phyloP scores from a whole-genome alignment of 495 filamentous ascomycete species.

The Xylaria sp. region DNA sequence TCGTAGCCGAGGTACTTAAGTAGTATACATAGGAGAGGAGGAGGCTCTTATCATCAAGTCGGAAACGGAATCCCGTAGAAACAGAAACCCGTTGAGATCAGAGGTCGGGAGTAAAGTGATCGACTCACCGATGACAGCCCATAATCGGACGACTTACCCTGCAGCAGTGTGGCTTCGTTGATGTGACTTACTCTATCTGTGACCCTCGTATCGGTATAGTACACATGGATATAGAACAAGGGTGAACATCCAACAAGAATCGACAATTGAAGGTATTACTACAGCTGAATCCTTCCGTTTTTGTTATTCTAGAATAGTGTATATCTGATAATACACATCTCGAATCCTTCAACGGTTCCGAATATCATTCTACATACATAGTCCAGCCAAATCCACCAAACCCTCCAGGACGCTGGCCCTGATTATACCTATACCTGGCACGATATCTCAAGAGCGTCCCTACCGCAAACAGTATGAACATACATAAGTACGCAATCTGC shows the following conservation, averaged over 20 bases:
- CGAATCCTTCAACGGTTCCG: conserved; percentile 6
- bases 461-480: too few relatives aligned
- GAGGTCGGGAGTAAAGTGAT: not conserved
- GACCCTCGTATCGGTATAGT: conserved; percentile 10
- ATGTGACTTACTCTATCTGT: conserved; percentile 4
- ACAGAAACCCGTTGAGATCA: not conserved
- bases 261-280: not conserved
- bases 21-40: too few relatives aligned
- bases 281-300: not conserved
- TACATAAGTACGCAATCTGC: not conserved
- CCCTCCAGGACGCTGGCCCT: not conserved
- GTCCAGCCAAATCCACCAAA: not conserved
- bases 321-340: conserved; percentile 1
- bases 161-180: not conserved
- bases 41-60: not conserved
- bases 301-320: too few relatives aligned
- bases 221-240: not conserved
- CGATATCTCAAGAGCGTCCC: too few relatives aligned
- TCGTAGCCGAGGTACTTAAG: not conserved
- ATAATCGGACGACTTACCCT: conserved; percentile 19
- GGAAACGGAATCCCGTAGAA: not conserved
- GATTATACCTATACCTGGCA: too few relatives aligned
- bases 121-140: conserved; percentile 15
- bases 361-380: not conserved
- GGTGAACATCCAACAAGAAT: not conserved